Base-by-base conservation (phyloP, 805 yeast species). In the Brettanomyces bruxellensis region DNA sequence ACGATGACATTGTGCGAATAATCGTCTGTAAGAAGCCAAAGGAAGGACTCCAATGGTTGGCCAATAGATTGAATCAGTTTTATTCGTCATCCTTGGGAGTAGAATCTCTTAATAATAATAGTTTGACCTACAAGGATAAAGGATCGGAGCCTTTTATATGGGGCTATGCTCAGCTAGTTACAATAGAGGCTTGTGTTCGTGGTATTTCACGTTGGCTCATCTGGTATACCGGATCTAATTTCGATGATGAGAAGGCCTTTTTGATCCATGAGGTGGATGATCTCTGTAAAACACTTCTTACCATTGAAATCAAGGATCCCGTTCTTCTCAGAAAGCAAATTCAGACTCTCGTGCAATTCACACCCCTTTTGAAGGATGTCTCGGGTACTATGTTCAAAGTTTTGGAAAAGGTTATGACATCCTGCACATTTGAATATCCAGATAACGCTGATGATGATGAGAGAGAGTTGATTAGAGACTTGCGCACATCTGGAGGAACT, bases 201-300 rank as follows among this genome's bases (percentile, higher is more conserved):
- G 99, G 98, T 35, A 83, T 95, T 24, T 81, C 93, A 11, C 77
- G 99, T 59, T 95, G 99, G 99, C 79, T 87, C 56, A 80, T 88
- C 14, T 91, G 97, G 96, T 89, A 87, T 56, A 73, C 65, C 34
- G 78, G 79, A 5, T 73, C 72, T 40, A 72, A 73, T 47, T 72
- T 76, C 44, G 81, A 76, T 35, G 67, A 68, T 36, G 69, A 78
- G 12, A 81, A 80, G 44, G 70, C 61, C 22, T 69, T 78, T 45
- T 66, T 79, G 45, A 70, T 69, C 41, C 73, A 74, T 44, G 68
- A 76, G 41, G 79, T 84, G 8, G 89, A 86, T 58, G 75, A 72
- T 13, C 70, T 88, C 43, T 85, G 95, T 43, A 83, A 85, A 51
- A 76, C 82, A 55, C 69, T 93, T 48, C 68, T 93, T 47, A 82